Percentiles rank a stretch among this genome's conserved stretches.
Conservation (phyloP, 352 stramenopile species). For the Phytophthora pluvialis region DNA sequence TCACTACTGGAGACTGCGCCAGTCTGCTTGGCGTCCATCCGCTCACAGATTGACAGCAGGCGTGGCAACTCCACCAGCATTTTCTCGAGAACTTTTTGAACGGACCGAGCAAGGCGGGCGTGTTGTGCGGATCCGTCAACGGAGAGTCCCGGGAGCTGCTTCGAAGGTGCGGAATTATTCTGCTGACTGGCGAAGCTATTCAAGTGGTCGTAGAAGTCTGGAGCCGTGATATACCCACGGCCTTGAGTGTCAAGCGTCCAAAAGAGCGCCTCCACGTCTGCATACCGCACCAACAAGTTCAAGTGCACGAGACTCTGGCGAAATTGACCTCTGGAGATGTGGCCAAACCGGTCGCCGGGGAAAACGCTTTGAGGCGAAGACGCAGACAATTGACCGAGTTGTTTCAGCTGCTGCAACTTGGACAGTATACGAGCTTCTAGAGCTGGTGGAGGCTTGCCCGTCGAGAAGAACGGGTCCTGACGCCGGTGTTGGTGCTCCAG, state of each 20-base stretch:
- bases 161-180: constrained; percentile 20
- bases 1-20: constrained; percentile 50
- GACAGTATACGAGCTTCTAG: constrained; percentile 64
- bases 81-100: constrained; percentile 76
- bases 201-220: constrained; percentile 76
- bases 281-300: constrained; percentile 63
- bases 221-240: constrained; percentile 57
- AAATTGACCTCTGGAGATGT: constrained; percentile 75
- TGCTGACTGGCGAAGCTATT: constrained; percentile 39
- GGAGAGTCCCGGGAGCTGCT: constrained; percentile 39
- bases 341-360: constrained; percentile 70
- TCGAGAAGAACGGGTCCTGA: constrained; percentile 45
- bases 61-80: constrained; percentile 58
- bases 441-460: constrained; percentile 39
- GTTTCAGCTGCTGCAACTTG: constrained; percentile 69
- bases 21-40: constrained; percentile 49
- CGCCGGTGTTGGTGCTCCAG: constrained; percentile 35
- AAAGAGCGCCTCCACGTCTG: constrained; percentile 76
- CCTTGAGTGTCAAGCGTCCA: constrained; percentile 76
- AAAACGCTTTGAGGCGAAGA: constrained; percentile 69
- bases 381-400: constrained; percentile 58
- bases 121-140: constrained; percentile 23
- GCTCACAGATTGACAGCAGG: constrained; percentile 57
- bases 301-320: constrained; percentile 76
- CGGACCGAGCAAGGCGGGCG: constrained; percentile 46